Conservation (phyloP, 208 protist genomes). For the Borovskyia barvae region DNA sequence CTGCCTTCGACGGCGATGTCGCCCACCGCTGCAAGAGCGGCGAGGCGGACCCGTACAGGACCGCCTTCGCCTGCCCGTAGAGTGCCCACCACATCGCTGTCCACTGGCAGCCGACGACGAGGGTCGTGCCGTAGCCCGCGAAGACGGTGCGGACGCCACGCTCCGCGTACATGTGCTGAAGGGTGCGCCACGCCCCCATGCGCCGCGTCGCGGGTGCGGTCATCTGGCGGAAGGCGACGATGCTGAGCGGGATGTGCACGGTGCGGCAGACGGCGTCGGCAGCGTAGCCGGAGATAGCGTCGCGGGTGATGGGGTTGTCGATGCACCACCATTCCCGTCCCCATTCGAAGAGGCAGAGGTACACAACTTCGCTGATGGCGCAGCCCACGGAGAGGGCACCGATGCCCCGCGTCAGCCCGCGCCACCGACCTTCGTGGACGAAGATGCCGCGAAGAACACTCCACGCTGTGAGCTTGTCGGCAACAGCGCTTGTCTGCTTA, state of each 20-base stretch:
- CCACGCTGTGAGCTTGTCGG: conserved; percentile 28
- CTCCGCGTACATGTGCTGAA: conserved; percentile 60
- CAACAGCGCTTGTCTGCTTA: conserved; percentile 57
- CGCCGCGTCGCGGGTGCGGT: conserved; percentile 23
- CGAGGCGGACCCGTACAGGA: conserved; percentile 35
- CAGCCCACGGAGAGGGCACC: conserved; percentile 61
- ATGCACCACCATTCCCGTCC: conserved; percentile 48
- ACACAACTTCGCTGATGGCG: conserved; percentile 77
- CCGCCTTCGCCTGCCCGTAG: conserved; percentile 58
- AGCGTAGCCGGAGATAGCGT: conserved; percentile 60
- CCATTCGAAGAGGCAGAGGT: conserved; percentile 79
- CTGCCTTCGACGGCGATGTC: neutral
- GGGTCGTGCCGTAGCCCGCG: conserved; percentile 73
- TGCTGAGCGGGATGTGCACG: conserved; percentile 79
- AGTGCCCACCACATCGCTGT: conserved; percentile 79
- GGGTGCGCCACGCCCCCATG: conserved; percentile 17
- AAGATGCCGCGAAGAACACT: conserved; percentile 45
- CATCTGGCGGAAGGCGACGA: conserved; percentile 85
- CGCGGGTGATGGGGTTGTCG: conserved; percentile 25
- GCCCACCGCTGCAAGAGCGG: conserved; percentile 28
- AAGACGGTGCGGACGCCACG: conserved; percentile 67
- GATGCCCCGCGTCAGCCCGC: conserved; percentile 60
- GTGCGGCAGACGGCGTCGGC: conserved; percentile 63
- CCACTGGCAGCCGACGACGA: conserved; percentile 81
- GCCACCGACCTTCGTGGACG: conserved; percentile 46